Evolutionary conservation across 2,329 filamentous ascomycete species (phyloP).

Genomic region (Pseudogymnoascus sp.): DNA sequence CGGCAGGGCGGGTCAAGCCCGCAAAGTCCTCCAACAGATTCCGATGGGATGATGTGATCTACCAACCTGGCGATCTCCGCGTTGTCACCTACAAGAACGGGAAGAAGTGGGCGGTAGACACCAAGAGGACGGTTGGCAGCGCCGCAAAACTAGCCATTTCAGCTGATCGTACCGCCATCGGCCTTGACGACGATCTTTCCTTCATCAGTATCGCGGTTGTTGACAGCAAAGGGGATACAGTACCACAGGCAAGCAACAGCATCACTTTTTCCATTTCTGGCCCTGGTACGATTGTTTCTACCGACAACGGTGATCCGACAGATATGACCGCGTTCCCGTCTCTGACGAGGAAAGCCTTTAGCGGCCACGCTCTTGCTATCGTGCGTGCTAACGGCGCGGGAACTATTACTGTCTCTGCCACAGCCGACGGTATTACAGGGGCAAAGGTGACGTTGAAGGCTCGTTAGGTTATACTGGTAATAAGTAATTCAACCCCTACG

Average conservation of each 20-base stretch:
- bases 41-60: slow-evolving; percentile 45
- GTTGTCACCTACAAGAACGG: slow-evolving; percentile 44
- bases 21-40: slow-evolving; percentile 38
- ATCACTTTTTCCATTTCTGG: slow-evolving; percentile 40
- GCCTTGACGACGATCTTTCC: slow-evolving; percentile 39
- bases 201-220: slow-evolving; percentile 40
- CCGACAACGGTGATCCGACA: slow-evolving; percentile 44
- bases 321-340: slow-evolving; percentile 39
- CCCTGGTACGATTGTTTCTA: slow-evolving; percentile 40
- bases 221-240: slow-evolving; percentile 37
- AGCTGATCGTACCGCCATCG: slow-evolving; percentile 35
- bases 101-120: slow-evolving; percentile 38
- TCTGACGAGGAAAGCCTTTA: slow-evolving; percentile 34
- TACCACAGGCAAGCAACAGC: slow-evolving; percentile 35
- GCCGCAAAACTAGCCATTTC: slow-evolving; percentile 33
- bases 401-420: slow-evolving; percentile 21
- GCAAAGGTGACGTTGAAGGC: slow-evolving; percentile 13
- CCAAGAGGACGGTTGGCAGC: slow-evolving; percentile 35
- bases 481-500: not conserved
- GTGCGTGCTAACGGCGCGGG: slow-evolving; percentile 29
- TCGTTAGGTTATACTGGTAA: not conserved
- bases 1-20: slow-evolving; percentile 35
- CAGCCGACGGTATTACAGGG: slow-evolving; percentile 17
- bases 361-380: slow-evolving; percentile 35
- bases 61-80: slow-evolving; percentile 39